A percentile compares a stretch with the other conserved stretches of the same genome.
phyloP scores from a whole-genome alignment of 2,329 filamentous ascomycete species.

The Trichoderma simmonsii region DNA sequence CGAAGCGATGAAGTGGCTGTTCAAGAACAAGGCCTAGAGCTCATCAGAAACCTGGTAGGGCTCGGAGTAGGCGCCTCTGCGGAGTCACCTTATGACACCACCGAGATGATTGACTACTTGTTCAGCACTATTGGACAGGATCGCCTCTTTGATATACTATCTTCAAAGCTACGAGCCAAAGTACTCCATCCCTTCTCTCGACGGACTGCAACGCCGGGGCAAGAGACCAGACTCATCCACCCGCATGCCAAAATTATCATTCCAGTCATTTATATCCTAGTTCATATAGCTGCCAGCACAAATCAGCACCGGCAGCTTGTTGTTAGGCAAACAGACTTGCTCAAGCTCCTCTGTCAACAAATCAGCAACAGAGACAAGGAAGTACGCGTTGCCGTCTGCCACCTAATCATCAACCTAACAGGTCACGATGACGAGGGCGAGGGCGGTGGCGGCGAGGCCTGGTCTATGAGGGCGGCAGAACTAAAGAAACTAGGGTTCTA shows the following conservation, averaged over 20 bases:
- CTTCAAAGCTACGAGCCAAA: constrained; percentile 69
- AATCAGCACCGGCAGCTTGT: constrained; percentile 75
- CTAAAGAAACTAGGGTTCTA: constrained; percentile 71
- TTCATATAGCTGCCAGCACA: constrained; percentile 81
- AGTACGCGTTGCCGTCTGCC: constrained; percentile 75
- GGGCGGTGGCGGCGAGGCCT: constrained; percentile 40
- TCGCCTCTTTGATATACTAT: constrained; percentile 75
- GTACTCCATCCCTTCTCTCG: constrained; percentile 52
- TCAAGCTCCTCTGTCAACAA: constrained; percentile 69
- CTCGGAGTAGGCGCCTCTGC: constrained; percentile 46
- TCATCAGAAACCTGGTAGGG: constrained; percentile 85
- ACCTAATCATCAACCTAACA: constrained; percentile 81
- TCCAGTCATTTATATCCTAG: constrained; percentile 75
- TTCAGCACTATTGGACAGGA: constrained; percentile 73
- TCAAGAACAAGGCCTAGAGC: constrained; percentile 86
- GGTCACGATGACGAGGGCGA: constrained; percentile 76
- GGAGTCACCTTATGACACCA: constrained; percentile 49
- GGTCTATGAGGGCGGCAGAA: constrained; percentile 63
- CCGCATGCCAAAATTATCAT: constrained; percentile 68
- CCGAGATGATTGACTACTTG: constrained; percentile 80
- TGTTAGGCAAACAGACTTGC: constrained; percentile 70
- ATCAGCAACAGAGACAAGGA: constrained; percentile 69
- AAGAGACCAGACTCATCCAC: constrained; percentile 51
- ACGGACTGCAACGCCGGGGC: constrained; percentile 32
- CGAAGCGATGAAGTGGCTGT: constrained; percentile 77